Conservation (phyloP, 2,329 filamentous ascomycete genomes). For the Aspergillus viridinutans region DNA sequence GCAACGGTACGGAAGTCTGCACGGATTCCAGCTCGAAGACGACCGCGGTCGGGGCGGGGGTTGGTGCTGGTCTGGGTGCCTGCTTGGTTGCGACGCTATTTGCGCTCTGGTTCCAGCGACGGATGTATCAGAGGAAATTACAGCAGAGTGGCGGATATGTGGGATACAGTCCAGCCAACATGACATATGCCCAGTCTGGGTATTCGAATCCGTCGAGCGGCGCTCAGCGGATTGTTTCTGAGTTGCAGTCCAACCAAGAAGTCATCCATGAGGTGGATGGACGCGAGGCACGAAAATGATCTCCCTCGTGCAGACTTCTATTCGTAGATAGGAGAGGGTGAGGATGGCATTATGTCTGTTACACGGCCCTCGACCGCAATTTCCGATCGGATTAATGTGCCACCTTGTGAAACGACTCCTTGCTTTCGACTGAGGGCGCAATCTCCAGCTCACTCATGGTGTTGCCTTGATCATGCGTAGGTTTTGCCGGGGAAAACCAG, state of each 20-base stretch:
- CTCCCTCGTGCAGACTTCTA: no score
- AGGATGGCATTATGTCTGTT: not conserved
- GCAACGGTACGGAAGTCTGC: not conserved
- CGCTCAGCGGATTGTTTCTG: not conserved
- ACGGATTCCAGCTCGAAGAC: not conserved
- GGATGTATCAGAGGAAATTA: not conserved
- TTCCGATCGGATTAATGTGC: not conserved
- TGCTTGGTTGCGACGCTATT: not conserved
- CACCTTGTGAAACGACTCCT: not conserved
- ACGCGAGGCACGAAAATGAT: not conserved
- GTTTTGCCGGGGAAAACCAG: not conserved
- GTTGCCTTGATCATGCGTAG: not conserved
- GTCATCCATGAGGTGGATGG: not conserved
- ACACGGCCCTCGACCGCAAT: not conserved
- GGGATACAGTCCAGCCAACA: not conserved
- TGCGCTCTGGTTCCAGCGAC: slow-evolving; percentile 2
- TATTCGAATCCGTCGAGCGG: not conserved
- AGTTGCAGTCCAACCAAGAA: not conserved
- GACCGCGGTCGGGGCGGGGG: not conserved
- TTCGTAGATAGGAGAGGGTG: not conserved
- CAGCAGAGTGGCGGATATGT: not conserved
- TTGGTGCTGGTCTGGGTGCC: slow-evolving; percentile 2
- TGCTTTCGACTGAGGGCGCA: not conserved
- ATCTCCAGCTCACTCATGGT: not conserved
- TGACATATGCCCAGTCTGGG: not conserved